Evolutionary conservation across 78 protist species (phyloP), one percentile per base, ranked within the genome.

Genomic region (Tieghemostelium lacteum): DNA sequence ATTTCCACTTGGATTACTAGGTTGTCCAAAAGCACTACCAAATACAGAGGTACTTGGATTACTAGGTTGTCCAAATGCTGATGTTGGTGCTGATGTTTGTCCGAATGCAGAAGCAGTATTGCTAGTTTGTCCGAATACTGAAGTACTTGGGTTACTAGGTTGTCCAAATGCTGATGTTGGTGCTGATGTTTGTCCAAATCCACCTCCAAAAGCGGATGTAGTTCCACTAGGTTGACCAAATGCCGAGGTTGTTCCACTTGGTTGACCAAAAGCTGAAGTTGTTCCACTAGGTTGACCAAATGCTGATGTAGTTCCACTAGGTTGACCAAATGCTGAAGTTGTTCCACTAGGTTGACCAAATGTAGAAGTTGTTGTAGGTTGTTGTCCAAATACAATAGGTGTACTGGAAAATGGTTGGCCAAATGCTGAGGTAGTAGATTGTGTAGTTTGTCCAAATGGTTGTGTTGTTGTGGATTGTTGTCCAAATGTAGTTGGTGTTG

Each of bases 61-160:
- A 2, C 54, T 37, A 10, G 42, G 4, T 65, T 65, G 72, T 20
- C 72, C 83, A 39, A 73, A 73, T 37, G 63, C 83, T 6, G 83
- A 73, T 20, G 69, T 37, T 5, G 63, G 63, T 57, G 63, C 14
- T 57, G 63, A 57, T 57, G 63, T 16, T 57, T 57, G 63, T 19
- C 63, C 63, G 14, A 57, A 57, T n/a, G 63, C 63, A 16, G 63
- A 57, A 1, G 83, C 57, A 42, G 83, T 26, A 24, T 65, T 17
- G 12, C 20, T 26, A 14, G 52, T 45, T 45, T 45, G 52, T 24
- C 61, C 69, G 29, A 62, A 62, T 31, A 14, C 69, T 17, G 69
- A 62, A 17, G 69, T 26, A 58, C 22, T 62, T 8, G 70, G 10
- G 4, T 22, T 57, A 7, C 69, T 37, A 34, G 34, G 8, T n/a